These are phyloP conservation scores for Lactifluus piperatus DNA, from an alignment of 768 basidiomycete genomes.

Conservation along the genomic window DNA sequence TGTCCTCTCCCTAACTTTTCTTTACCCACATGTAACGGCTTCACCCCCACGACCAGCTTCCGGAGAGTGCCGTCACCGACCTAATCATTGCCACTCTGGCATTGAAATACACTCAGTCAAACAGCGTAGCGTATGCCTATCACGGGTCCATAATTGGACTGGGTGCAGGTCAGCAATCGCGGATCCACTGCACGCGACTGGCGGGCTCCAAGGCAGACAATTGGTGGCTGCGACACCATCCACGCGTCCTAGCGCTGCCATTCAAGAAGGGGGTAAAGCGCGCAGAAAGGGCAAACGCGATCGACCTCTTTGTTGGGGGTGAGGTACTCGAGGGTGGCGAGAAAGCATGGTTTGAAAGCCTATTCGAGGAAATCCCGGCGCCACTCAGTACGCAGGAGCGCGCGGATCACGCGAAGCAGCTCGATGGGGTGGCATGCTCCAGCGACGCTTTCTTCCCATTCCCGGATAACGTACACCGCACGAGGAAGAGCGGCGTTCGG, in stretches of 20 bases:
- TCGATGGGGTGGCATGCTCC: constrained; percentile 85
- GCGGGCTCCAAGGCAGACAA: constrained; percentile 97
- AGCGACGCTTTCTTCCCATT: constrained; percentile 99
- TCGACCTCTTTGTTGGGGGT: constrained; percentile 90
- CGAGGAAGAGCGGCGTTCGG: constrained; percentile 81
- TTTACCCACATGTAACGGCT: background rate
- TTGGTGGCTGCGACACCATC: constrained; percentile 99
- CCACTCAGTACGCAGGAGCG: constrained; percentile 63
- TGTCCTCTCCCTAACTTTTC: background rate
- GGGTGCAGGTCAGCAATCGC: constrained; percentile 96
- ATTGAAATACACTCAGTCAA: constrained; percentile 98
- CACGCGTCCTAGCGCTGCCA: constrained; percentile 82
- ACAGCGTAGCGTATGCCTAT: constrained; percentile 93
- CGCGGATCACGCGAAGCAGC: constrained; percentile 58
- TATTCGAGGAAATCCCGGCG: constrained; percentile 68
- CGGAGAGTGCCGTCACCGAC: constrained; percentile 71
- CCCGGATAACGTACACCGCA: constrained; percentile 94
- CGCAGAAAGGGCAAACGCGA: constrained; percentile 97
- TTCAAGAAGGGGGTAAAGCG: constrained; percentile 98
- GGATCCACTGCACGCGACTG: constrained; percentile 97
- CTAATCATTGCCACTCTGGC: constrained; percentile 94
- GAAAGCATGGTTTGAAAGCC: constrained; percentile 80
- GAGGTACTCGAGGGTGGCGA: constrained; percentile 86
- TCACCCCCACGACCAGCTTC: constrained; percentile 42
- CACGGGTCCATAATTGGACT: constrained; percentile 91